Evolutionary conservation across 129 eudicot genomes (phyloP), one percentile per base, ranked within the genome.

Genomic region (Heracleum sosnowskyi): DNA sequence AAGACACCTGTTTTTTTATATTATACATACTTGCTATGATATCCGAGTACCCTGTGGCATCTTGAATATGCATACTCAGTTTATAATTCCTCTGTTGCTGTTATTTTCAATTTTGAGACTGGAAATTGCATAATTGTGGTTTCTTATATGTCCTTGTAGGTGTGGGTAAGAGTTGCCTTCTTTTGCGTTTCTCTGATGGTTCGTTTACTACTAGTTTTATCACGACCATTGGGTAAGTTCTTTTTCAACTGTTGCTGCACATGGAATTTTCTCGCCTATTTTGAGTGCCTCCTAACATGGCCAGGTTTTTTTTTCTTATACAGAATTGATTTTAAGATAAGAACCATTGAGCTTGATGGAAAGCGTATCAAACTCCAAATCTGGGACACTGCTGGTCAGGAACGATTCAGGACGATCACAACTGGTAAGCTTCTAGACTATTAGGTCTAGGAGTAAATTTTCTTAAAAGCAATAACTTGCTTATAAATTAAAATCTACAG

Each of bases 341-440:
- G 92, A 79, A 88, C 92, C 68, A 86, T 88, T 11, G 92, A 86
- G 77, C 92, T 88, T 62, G 92, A 88, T 86, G 89, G 89, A 74
- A 89, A 89, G 77, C 86, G 93, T 36, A 89, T 89, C 73, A 89
- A 89, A 60, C 90, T 89, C 77, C 93, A 89, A 83, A 89, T 89
- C 35, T 89, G 93, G 93, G 93, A 89, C 80, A 89, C 93, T 15
- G 93, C 93, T 84, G 93, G 93, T 69, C 93, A 89, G 81, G 93
- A 89, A 74, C 87, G 93, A 64, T 89, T 89, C 78, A 79, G 92
- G 44, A 89, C 90, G 37, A 89, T 89, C 77, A 89, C 92, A 69
- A 89, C 93, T 51, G 93, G 93, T 89, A 84, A 80, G 28, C 77
- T 77, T 77, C 70, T 36, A 26, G 45, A 28, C 77, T 68, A 74